Conservation (phyloP, 2,329 filamentous ascomycete genomes). For the Trichoderma afroharzianum region DNA sequence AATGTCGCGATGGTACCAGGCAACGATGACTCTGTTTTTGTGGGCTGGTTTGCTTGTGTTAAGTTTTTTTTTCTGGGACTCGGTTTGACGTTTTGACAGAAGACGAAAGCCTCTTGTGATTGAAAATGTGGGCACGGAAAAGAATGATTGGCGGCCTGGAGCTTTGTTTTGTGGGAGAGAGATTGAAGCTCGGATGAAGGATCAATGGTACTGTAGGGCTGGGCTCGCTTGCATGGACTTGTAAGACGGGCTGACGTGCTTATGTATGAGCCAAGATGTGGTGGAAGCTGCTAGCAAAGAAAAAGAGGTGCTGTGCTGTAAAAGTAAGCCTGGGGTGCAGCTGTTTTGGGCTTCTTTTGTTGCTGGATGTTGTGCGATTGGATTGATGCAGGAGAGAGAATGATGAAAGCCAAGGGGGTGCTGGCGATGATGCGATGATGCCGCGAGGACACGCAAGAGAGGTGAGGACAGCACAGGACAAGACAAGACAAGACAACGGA, state of each 20-base stretch:
- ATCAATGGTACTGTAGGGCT: constrained; percentile 1
- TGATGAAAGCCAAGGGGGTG: background rate
- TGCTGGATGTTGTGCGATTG: background rate
- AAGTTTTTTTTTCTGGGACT: background rate
- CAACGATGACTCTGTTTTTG: constrained; percentile 14
- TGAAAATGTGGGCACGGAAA: background rate
- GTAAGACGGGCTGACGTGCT: constrained; percentile 16
- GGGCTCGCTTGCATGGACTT: constrained; percentile 10
- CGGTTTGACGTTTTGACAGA: background rate
- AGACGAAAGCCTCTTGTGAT: background rate
- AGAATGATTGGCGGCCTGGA: background rate
- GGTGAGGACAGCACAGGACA: background rate
- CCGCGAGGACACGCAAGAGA: background rate
- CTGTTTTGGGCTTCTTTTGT: background rate
- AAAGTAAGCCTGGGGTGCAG: background rate
- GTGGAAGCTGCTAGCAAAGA: background rate
- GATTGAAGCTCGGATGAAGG: background rate
- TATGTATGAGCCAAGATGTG: constrained; percentile 2
- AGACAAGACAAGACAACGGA: background rate
- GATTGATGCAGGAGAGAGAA: background rate
- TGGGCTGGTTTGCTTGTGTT: background rate
- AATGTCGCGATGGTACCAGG: constrained; percentile 16
- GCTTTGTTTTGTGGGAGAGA: background rate
- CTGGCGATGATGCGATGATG: background rate
- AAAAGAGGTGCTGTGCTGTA: background rate